Percentiles rank a stretch among this genome's conserved stretches.
phyloP scores from a whole-genome alignment of 2,329 filamentous ascomycete species.

The Epichloe scottii region DNA sequence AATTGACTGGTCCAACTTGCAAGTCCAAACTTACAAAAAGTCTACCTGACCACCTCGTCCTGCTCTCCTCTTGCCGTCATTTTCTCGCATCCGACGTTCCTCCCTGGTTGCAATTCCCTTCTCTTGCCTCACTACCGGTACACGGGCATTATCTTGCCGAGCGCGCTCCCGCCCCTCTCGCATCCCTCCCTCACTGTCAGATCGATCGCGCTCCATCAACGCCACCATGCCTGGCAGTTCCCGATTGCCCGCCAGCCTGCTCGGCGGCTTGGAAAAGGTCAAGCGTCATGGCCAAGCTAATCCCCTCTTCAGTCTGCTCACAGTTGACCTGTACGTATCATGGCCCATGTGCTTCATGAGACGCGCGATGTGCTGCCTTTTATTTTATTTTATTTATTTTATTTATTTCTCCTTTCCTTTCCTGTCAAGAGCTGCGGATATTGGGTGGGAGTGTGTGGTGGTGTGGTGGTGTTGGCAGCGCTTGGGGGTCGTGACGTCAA shows the following conservation, averaged over 20 bases:
- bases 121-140: neutral
- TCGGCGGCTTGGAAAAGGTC: slow-evolving; percentile 51
- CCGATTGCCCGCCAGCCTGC: slow-evolving; percentile 57
- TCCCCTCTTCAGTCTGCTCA: slow-evolving; percentile 45
- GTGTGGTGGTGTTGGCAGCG: neutral
- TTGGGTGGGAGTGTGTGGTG: neutral
- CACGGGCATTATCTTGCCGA: neutral
- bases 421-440: neutral
- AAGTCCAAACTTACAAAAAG: slow-evolving; percentile 1
- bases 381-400: too few relatives aligned
- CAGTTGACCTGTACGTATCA: slow-evolving; percentile 51
- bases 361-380: too few relatives aligned
- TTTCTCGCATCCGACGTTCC: neutral
- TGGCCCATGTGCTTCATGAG: neutral
- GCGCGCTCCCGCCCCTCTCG: neutral
- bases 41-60: neutral
- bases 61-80: neutral
- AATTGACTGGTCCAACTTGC: neutral
- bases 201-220: neutral
- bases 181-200: neutral
- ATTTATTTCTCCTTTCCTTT: neutral
- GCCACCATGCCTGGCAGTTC: slow-evolving; percentile 51
- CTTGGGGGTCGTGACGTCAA: neutral
- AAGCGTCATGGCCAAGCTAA: slow-evolving; percentile 45
- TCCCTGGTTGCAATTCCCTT: neutral